Conservation (phyloP, 176 grass and related monocot species). For the Urochloa ruziziensis region DNA sequence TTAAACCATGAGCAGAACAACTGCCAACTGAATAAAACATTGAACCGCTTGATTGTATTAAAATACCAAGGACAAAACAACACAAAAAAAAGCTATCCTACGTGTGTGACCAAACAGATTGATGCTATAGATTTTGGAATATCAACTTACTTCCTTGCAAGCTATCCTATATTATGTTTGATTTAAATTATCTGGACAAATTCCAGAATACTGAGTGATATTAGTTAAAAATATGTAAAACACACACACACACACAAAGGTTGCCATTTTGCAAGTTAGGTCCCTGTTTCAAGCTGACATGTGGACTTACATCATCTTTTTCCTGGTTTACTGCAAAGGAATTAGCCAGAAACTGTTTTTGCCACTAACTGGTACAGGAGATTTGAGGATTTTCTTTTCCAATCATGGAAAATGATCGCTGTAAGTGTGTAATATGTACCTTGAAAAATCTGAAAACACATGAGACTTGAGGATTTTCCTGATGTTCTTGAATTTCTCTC, state of each 20-base stretch:
- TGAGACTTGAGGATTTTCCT: slow-evolving; percentile 99
- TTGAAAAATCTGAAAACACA: slow-evolving; percentile 98
- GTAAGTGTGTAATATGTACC: no score
- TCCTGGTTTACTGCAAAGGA: slow-evolving; percentile 4
- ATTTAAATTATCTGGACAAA: not conserved
- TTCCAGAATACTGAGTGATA: not conserved
- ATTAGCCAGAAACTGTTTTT: not conserved
- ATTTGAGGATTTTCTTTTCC: slow-evolving; percentile 99
- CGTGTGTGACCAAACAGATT: not conserved
- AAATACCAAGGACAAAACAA: not conserved
- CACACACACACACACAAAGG: not conserved
- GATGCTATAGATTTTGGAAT: not conserved
- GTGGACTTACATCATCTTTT: not conserved
- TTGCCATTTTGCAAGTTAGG: slow-evolving; percentile 3
- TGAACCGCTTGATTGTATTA: not conserved
- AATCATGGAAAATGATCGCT: no score
- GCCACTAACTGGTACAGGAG: slow-evolving; percentile 40
- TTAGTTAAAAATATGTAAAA: slow-evolving; percentile 8
- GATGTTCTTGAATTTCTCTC: slow-evolving; percentile 99
- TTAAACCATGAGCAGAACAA: not conserved
- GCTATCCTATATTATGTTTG: not conserved
- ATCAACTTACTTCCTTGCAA: not conserved
- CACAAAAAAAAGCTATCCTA: not conserved
- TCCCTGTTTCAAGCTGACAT: not conserved
- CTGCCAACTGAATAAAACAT: slow-evolving; percentile 7